Evolutionary conservation across 2,329 filamentous ascomycete species (phyloP).

Genomic region (Blastomyces emzantsi): DNA sequence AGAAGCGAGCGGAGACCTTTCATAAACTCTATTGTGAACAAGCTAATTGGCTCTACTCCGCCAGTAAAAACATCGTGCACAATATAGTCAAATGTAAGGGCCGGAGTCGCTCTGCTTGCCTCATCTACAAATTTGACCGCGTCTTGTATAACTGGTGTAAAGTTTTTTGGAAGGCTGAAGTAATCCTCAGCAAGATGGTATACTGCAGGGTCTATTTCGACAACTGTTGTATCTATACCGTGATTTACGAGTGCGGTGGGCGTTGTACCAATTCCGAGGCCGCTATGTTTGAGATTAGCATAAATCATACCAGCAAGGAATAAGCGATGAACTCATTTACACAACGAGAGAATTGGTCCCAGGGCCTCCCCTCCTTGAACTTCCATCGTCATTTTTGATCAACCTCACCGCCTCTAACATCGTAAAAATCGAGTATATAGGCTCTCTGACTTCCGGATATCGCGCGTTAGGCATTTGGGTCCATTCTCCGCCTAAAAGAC

Average conservation of each 20-base stretch:
- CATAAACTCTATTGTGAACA: constrained; percentile 85
- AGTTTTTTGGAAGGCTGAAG: constrained; percentile 69
- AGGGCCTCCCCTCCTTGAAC: constrained; percentile 41
- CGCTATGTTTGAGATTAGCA: constrained; percentile 42
- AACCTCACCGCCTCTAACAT: constrained; percentile 89
- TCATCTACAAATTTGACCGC: constrained; percentile 59
- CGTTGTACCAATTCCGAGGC: constrained; percentile 85
- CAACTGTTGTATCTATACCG: constrained; percentile 83
- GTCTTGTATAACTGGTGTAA: constrained; percentile 72
- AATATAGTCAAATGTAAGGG: constrained; percentile 69
- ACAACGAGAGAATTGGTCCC: constrained; percentile 75
- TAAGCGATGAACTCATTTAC: constrained; percentile 43
- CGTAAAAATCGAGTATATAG: constrained; percentile 91
- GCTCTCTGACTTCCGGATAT: constrained; percentile 58
- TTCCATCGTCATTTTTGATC: constrained; percentile 47
- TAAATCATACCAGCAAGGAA: constrained; percentile 11
- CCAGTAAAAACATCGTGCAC: constrained; percentile 97
- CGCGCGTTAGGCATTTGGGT: constrained; percentile 44
- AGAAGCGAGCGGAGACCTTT: constrained; percentile 60
- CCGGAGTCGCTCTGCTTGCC: constrained; percentile 41
- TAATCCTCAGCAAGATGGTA: constrained; percentile 74
- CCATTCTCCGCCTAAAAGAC: constrained; percentile 89
- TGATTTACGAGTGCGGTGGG: constrained; percentile 79
- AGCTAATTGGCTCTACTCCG: constrained; percentile 75
- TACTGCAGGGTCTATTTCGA: constrained; percentile 89